Evolutionary conservation across 257 asterid genomes (phyloP), one percentile per base, ranked within the genome.

Genomic region (Ajuga chamaepitys): DNA sequence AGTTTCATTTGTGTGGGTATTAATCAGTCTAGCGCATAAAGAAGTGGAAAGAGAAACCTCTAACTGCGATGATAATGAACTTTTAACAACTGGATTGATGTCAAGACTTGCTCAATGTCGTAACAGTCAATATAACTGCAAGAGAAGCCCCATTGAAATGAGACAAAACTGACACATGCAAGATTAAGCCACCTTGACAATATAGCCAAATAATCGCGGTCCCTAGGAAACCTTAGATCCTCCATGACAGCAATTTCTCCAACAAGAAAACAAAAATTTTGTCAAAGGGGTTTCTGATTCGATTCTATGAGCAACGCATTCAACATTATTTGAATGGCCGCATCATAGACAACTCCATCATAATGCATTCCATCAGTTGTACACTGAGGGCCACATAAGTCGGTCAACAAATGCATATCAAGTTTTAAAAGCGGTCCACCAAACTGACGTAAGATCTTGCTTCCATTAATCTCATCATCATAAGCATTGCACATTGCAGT

Each of bases 321-420:
- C 83, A 94, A 72, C 93, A 94, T 51, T 60, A 94, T 80, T 56
- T 94, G 99, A 73, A 86, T 75, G 3, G 89, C 84, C 50, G 96
- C 80, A 18, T 86, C 89, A 75, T 90, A 94, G 52, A 90, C 91
- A 68, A 79, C 82, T 28, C 77, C 81, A 13, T 83, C 80, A 30
- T 94, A 94, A 78, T 94, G 99, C 96, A 94, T 90, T 51, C 99
- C 99, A 62, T 94, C 96, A 5, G 48, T 59, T 16, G 99, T 82
- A 77, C 99, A 90, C n/a, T 10, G 71, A 32, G 69, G 62, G 55
- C 98, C 98, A 68, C 99, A 94, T 11, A 70, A 67, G 7, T 67
- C 72, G 44, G 95, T 90, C 82, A 94, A 68, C 26, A 65, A 32
- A 58, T 58, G 93, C 20, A 86, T 81, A 73, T 94, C 97, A 46